Evolutionary conservation across 805 yeast species (phyloP), one percentile per base, ranked within the genome.

Genomic region (Wickerhamiella domercqiae): DNA sequence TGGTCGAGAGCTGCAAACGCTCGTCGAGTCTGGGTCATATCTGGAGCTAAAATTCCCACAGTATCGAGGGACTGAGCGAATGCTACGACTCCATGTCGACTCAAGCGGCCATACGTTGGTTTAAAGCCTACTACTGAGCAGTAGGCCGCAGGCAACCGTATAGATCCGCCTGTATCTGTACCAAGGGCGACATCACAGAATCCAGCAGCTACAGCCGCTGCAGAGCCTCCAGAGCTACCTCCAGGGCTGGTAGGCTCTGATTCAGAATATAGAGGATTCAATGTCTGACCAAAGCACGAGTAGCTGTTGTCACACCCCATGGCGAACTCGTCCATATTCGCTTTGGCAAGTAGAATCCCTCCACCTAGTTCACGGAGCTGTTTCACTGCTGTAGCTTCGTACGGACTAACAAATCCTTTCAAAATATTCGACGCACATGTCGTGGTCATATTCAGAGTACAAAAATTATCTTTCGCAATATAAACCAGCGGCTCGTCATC

Each of bases 91-190:
- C 98, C 99, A 75, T 82, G 76, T 39, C 99, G 63, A 0, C 96
- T 84, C 2, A 90, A 62, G 28, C 94, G 65, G 0, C 98, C 98
- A 55, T 90, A 90, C 0, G 90, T 68, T 1, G 98, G 98, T 55
- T 90, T 90, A 61, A 83, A 83, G 1, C 98, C 98, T 21, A 72
- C 60, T 0, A 78, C 67, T 1, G 86, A 81, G 47, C 87, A 76
- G 54, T 78, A 83, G 15, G 93, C 76, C 1, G 94, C 93, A 0
- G 99, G 99, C 16, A 82, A 62, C 43, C 99, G 66, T 0, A 90
- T 82, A 0, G 96, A 83, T 0, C 99, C 99, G 4, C 99, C 99
- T 0, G 99, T 90, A 50, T 90, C 99, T 1, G 97, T 80, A 0
- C 98, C 99, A 26, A 90, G 57, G 1, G 93, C 70, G 21, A 80